Evolutionary conservation across 768 basidiomycete species (phyloP).

Genomic region (Lentinula lateritia): DNA sequence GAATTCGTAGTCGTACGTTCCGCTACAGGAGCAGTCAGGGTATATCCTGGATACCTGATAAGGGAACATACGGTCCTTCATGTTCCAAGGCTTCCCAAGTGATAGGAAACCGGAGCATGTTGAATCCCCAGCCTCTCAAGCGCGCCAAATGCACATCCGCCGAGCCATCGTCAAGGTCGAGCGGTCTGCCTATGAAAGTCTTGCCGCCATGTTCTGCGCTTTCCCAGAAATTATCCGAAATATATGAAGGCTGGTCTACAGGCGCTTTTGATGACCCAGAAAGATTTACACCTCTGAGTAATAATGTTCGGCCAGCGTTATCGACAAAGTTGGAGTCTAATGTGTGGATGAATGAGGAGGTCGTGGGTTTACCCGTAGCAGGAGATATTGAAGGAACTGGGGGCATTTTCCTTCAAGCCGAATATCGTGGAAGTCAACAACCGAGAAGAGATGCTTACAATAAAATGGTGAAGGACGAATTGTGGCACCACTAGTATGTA

Average conservation of each 20-base stretch:
- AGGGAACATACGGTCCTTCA: conserved; percentile 82
- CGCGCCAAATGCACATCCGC: conserved; percentile 83
- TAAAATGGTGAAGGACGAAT: too few species aligned
- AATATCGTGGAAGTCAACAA: background rate
- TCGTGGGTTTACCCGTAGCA: conserved; percentile 43
- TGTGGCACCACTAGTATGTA: background rate
- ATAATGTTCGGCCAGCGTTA: conserved; percentile 63
- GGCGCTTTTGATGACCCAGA: conserved; percentile 88
- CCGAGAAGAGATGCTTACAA: background rate
- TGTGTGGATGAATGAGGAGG: conserved; percentile 59
- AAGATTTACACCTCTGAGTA: conserved; percentile 93
- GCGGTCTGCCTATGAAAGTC: conserved; percentile 70
- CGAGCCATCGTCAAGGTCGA: conserved; percentile 79
- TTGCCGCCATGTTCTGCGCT: conserved; percentile 62
- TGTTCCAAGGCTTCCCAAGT: conserved; percentile 96
- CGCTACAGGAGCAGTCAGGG: conserved; percentile 37
- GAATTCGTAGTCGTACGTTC: conserved; percentile 84
- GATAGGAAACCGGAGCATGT: conserved; percentile 76
- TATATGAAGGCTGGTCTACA: conserved; percentile 57
- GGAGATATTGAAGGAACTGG: conserved; percentile 52
- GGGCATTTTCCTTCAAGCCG: conserved; percentile 34
- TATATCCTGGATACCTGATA: conserved; percentile 7
- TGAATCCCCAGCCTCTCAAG: conserved; percentile 93
- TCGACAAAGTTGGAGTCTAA: conserved; percentile 68
- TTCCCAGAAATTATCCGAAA: conserved; percentile 79